Conservation (phyloP, 164 flowering plant species). For the Amborella trichopoda region DNA sequence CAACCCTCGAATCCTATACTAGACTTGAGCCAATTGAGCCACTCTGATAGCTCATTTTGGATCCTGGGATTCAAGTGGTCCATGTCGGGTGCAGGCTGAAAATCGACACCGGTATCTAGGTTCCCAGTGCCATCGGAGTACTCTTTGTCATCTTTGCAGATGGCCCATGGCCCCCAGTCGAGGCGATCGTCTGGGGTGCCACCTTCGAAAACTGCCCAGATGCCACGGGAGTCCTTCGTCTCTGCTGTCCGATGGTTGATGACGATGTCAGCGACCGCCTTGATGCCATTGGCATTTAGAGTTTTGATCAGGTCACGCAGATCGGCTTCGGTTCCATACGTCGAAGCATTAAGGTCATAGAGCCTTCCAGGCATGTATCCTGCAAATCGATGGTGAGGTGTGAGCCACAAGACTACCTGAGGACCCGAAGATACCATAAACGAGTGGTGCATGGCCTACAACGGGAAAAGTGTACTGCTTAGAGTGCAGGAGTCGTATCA, state of each 20-base stretch:
- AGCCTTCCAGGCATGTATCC: conserved; percentile 80
- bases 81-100: not conserved
- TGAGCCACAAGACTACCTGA: too few relatives aligned
- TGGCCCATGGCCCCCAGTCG: conserved; percentile 5
- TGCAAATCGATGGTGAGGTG: too few relatives aligned
- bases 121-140: conserved; percentile 1
- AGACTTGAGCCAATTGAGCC: conserved; percentile 6
- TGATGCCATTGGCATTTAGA: conserved; percentile 34
- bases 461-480: too few relatives aligned
- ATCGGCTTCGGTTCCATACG: conserved; percentile 37
- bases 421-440: too few relatives aligned
- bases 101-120: conserved; percentile 3
- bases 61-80: conserved; percentile 2
- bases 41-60: conserved; percentile 3
- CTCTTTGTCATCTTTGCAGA: not conserved
- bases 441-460: too few relatives aligned
- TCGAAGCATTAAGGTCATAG: conserved; percentile 61
- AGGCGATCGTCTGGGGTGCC: conserved; percentile 4
- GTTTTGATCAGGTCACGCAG: conserved; percentile 37
- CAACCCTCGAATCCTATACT: conserved; percentile 1
- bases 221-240: not conserved
- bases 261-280: conserved; percentile 65
- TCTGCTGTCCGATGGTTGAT: conserved; percentile 63
- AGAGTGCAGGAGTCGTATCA: too few relatives aligned
- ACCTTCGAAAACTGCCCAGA: not conserved